These are phyloP conservation scores for Typha latifolia DNA, from an alignment of 176 grass and related monocot genomes.

Conservation along the genomic window DNA sequence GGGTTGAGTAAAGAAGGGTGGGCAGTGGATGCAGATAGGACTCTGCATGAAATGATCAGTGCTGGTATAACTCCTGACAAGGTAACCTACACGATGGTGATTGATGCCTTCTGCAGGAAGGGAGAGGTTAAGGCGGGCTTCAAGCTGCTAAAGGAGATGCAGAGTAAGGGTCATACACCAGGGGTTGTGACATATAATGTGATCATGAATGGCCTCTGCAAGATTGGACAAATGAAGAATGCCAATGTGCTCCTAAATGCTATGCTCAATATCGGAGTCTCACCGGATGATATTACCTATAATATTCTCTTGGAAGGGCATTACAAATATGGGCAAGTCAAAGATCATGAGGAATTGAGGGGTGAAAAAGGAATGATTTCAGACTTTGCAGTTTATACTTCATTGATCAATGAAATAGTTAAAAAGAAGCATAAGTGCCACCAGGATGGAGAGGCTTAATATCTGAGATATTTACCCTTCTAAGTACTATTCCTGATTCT, in stretches of 20 bases:
- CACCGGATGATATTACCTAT: constrained; percentile 77
- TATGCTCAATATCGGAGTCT: constrained; percentile 61
- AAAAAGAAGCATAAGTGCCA: constrained; percentile 43
- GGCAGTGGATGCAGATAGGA: constrained; percentile 33
- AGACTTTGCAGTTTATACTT: constrained; percentile 60
- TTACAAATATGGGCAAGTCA: constrained; percentile 48
- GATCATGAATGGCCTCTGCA: constrained; percentile 83
- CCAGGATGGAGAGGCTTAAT: constrained; percentile 21
- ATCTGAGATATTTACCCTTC: too few relatives aligned
- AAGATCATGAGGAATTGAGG: constrained; percentile 40
- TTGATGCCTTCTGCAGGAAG: constrained; percentile 66
- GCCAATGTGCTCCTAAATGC: constrained; percentile 67
- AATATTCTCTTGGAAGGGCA: constrained; percentile 87
- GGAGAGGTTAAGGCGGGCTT: constrained; percentile 62
- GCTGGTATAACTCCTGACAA: constrained; percentile 41
- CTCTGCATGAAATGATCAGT: constrained; percentile 51
- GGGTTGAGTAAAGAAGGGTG: constrained; percentile 43
- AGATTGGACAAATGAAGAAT: constrained; percentile 70
- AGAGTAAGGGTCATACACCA: constrained; percentile 39
- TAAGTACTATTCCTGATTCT: too few relatives aligned
- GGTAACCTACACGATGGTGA: constrained; percentile 79
- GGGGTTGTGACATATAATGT: constrained; percentile 80
- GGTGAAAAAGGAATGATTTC: constrained; percentile 67
- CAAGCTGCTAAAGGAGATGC: constrained; percentile 73
- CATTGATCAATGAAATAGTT: constrained; percentile 53